These are phyloP conservation scores for Arabidopsis arenosa DNA, from an alignment of 345 rosid species.

Conservation along the genomic window DNA sequence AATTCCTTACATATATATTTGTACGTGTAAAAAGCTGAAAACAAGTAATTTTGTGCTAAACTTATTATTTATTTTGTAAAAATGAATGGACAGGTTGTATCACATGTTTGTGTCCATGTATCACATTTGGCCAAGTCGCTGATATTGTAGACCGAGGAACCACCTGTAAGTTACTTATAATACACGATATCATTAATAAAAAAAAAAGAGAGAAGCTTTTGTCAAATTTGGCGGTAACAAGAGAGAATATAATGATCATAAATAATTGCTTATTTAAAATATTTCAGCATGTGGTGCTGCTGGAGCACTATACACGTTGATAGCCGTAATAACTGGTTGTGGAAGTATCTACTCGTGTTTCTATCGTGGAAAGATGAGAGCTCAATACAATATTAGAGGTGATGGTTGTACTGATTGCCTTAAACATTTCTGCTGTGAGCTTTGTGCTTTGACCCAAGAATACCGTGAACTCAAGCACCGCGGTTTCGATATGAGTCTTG, in stretches of 20 bases:
- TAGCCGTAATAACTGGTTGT: slow-evolving; percentile 27
- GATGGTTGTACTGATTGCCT: slow-evolving; percentile 49
- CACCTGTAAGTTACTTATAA: slow-evolving; percentile 46
- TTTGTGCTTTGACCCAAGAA: slow-evolving; percentile 56
- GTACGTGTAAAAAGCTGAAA: background rate
- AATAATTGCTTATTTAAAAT: background rate
- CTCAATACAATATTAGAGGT: slow-evolving; percentile 54
- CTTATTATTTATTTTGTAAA: background rate
- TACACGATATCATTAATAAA: background rate
- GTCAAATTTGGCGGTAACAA: background rate
- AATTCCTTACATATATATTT: background rate
- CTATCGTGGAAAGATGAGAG: slow-evolving; percentile 54
- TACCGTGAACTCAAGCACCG: slow-evolving; percentile 58
- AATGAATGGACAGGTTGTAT: slow-evolving; percentile 51
- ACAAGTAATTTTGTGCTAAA: background rate
- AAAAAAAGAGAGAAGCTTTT: too few species aligned
- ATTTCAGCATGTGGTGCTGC: slow-evolving; percentile 50
- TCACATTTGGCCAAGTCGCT: slow-evolving; percentile 65
- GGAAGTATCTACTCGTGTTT: slow-evolving; percentile 48
- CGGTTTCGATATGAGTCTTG: slow-evolving; percentile 52
- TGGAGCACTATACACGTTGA: slow-evolving; percentile 50
- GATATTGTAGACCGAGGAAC: slow-evolving; percentile 60
- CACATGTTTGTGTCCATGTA: slow-evolving; percentile 62
- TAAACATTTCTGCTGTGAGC: slow-evolving; percentile 50
- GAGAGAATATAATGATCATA: background rate